Conservation (phyloP, 2,329 filamentous ascomycete species). For the Aspergillus sp. region DNA sequence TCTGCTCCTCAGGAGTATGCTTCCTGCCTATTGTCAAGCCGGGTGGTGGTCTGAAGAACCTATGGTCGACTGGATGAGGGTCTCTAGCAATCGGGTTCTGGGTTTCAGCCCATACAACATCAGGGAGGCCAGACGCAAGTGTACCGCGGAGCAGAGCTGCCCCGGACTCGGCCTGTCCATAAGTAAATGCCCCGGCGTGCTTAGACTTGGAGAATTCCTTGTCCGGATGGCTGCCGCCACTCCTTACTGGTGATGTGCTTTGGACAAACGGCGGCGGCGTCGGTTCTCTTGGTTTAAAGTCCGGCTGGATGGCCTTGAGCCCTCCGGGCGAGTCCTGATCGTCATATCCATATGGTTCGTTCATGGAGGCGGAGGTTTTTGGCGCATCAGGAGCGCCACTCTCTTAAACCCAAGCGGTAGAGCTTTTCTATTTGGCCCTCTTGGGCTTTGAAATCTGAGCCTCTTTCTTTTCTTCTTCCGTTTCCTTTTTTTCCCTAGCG, state of each 20-base stretch:
- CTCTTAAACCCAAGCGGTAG: slow-evolving; percentile 9
- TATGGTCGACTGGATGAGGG: not conserved
- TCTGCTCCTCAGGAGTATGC: not conserved
- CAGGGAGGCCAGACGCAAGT: slow-evolving; percentile 66
- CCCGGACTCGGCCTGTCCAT: slow-evolving; percentile 53
- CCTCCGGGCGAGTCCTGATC: slow-evolving; percentile 40
- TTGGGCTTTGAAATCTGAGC: not conserved
- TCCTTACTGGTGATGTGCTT: slow-evolving; percentile 25
- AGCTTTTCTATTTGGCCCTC: slow-evolving; percentile 8
- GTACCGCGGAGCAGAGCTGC: slow-evolving; percentile 65
- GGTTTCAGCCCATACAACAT: slow-evolving; percentile 64
- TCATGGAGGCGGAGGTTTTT: slow-evolving; percentile 38
- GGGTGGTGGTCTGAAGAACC: not conserved
- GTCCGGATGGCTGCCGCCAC: slow-evolving; percentile 24
- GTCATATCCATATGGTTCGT: slow-evolving; percentile 42
- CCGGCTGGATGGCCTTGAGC: slow-evolving; percentile 35
- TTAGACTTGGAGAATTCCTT: slow-evolving; percentile 32
- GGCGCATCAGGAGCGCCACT: slow-evolving; percentile 34
- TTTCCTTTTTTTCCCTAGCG: slow-evolving; percentile 1
- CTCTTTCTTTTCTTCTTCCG: slow-evolving; percentile 11
- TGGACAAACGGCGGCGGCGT: slow-evolving; percentile 41
- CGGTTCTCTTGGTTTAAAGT: slow-evolving; percentile 36
- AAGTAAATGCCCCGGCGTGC: slow-evolving; percentile 24
- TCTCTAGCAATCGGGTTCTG: not conserved
- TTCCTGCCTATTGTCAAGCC: not conserved